Percentiles rank a stretch among this genome's conserved stretches.
Conservation (phyloP, 495 filamentous ascomycete genomes). For the Entonaema liquescens region DNA sequence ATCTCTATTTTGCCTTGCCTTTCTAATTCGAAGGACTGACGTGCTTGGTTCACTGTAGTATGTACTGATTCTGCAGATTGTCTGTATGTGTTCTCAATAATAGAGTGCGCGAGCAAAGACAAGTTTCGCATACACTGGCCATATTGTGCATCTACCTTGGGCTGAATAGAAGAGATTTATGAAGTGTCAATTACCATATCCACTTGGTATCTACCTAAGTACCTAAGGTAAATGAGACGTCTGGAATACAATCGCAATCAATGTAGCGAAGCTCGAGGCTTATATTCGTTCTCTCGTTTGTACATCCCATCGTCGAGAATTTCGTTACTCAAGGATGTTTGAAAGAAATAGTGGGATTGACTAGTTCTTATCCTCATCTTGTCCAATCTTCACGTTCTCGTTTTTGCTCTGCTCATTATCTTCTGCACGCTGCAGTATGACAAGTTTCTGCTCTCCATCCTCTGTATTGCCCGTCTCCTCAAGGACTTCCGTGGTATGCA, state of each 20-base stretch:
- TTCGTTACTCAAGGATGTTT: background rate
- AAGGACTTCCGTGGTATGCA: background rate
- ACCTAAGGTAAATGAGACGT: too few species aligned
- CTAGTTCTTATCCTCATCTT: conserved; percentile 9
- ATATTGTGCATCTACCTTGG: background rate
- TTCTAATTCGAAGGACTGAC: background rate
- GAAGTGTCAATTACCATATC: background rate
- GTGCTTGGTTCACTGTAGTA: background rate
- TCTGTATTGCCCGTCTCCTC: background rate
- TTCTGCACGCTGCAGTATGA: background rate
- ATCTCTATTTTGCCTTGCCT: background rate
- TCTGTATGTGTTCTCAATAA: background rate
- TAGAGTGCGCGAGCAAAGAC: background rate
- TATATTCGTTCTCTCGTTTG: background rate
- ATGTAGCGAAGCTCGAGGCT: background rate
- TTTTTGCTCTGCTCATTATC: background rate
- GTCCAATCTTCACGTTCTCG: background rate
- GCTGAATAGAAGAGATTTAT: background rate
- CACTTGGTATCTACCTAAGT: background rate
- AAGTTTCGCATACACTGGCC: background rate
- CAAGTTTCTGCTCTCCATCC: background rate
- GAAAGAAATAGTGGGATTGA: background rate
- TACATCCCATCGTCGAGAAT: background rate
- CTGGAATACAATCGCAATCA: background rate
- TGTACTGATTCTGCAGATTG: background rate